Evolutionary conservation across 164 flowering plant species (phyloP).

Genomic region (Malania oleifera): DNA sequence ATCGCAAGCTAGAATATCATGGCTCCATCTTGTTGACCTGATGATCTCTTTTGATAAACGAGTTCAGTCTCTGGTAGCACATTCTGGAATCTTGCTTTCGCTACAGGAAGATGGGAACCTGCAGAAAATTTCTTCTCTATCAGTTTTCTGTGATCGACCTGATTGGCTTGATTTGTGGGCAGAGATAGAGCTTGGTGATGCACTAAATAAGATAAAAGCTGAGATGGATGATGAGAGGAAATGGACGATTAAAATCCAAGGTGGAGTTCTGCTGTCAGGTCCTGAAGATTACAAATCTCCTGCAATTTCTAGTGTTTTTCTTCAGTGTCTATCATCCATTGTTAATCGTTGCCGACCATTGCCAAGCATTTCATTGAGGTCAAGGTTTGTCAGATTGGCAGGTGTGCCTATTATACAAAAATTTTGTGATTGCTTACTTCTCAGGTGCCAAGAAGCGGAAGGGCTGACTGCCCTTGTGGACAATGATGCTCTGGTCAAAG

Average conservation of each 20-base stretch:
- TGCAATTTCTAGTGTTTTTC: slow-evolving; percentile 38
- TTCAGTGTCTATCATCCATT: slow-evolving; percentile 48
- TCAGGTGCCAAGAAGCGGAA: slow-evolving; percentile 96
- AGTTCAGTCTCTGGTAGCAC: slow-evolving; percentile 53
- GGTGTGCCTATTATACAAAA: slow-evolving; percentile 56
- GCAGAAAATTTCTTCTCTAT: slow-evolving; percentile 60
- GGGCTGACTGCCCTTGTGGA: slow-evolving; percentile 85
- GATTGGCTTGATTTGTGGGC: slow-evolving; percentile 98
- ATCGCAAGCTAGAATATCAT: slow-evolving; percentile 51
- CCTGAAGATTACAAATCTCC: slow-evolving; percentile 67
- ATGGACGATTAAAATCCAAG: slow-evolving; percentile 61
- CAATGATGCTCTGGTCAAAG: slow-evolving; percentile 69
- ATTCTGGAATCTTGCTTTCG: slow-evolving; percentile 54
- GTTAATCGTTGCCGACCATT: slow-evolving; percentile 71
- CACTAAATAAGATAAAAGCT: slow-evolving; percentile 52
- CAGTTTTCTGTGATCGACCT: slow-evolving; percentile 84
- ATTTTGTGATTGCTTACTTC: slow-evolving; percentile 50
- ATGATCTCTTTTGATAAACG: slow-evolving; percentile 86
- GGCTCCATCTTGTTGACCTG: slow-evolving; percentile 85
- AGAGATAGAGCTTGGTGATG: slow-evolving; percentile 64
- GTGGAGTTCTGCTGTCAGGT: slow-evolving; percentile 32
- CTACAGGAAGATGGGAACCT: slow-evolving; percentile 52
- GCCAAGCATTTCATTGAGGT: slow-evolving; percentile 53
- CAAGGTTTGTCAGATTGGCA: slow-evolving; percentile 61
- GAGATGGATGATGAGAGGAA: slow-evolving; percentile 58